Evolutionary conservation across 139 green algal species (phyloP).

Genomic region (Chlamydomonas schloesseri): DNA sequence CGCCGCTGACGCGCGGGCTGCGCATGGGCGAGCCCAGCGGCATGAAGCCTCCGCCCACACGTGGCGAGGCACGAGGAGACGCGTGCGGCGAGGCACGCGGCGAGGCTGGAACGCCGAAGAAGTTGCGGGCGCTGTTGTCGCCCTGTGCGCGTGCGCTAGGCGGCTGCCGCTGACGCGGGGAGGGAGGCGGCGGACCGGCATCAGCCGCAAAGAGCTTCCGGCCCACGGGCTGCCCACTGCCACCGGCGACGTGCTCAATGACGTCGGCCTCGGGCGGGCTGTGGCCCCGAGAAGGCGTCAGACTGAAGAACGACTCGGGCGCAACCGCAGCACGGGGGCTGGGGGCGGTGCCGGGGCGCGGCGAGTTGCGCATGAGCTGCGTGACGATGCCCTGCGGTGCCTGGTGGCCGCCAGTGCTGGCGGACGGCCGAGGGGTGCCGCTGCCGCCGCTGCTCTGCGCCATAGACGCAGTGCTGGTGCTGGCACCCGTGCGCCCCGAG

Average conservation of each 20-base stretch:
- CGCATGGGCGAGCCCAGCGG: neutral
- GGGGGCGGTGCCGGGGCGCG: neutral
- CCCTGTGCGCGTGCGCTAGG: too few relatives aligned
- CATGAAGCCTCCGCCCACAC: too few relatives aligned
- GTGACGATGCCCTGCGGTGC: constrained; percentile 12
- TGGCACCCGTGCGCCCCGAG: neutral
- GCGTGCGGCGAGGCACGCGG: too few relatives aligned
- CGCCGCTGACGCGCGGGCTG: neutral
- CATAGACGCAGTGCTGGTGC: too few relatives aligned
- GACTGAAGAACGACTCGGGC: neutral
- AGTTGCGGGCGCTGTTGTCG: too few relatives aligned
- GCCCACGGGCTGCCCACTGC: neutral
- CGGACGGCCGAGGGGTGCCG: neutral
- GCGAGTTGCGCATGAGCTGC: constrained; percentile 20
- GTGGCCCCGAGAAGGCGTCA: neutral
- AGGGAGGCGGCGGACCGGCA: too few relatives aligned
- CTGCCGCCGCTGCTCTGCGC: neutral
- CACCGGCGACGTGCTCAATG: too few relatives aligned
- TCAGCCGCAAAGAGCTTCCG: neutral
- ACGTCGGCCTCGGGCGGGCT: too few relatives aligned
- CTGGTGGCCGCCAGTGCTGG: neutral
- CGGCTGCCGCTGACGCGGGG: too few relatives aligned
- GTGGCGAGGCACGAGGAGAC: too few relatives aligned
- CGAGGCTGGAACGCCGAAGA: too few relatives aligned
- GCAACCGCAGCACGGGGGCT: neutral